Percentiles rank a stretch among this genome's conserved stretches.
phyloP scores from a whole-genome alignment of 495 filamentous ascomycete species.

The Aspergillus diversus region DNA sequence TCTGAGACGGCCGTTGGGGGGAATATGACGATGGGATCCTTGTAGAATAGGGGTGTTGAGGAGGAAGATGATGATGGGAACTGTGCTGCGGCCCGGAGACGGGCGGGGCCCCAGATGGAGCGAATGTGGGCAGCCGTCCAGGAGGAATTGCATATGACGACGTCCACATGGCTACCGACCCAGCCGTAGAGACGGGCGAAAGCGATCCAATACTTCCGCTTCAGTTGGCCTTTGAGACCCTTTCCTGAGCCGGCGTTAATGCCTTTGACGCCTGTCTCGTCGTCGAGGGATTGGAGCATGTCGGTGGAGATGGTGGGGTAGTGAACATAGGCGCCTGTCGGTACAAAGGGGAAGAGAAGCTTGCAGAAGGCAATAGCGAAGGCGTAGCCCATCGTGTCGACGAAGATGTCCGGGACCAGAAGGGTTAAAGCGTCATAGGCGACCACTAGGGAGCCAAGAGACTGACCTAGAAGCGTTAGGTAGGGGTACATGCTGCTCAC shows the following conservation, averaged over 20 bases:
- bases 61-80: background rate
- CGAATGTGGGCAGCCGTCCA: conserved; percentile 91
- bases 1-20: conserved; percentile 90
- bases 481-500: conserved; percentile 82
- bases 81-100: conserved; percentile 27
- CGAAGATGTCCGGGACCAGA: conserved; percentile 87
- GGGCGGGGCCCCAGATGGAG: conserved; percentile 71
- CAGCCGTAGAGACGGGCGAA: conserved; percentile 81
- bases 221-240: conserved; percentile 66
- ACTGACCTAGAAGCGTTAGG: conserved; percentile 94
- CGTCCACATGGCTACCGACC: conserved; percentile 80
- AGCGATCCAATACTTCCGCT: conserved; percentile 80
- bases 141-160: conserved; percentile 94
- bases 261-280: conserved; percentile 67
- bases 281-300: conserved; percentile 85
- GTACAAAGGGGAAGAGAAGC: conserved; percentile 77
- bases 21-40: conserved; percentile 70
- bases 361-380: conserved; percentile 84
- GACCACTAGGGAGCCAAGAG: conserved; percentile 80
- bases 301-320: conserved; percentile 98
- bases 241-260: conserved; percentile 80
- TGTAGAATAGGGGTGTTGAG: conserved; percentile 32
- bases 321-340: conserved; percentile 93
- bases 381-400: conserved; percentile 98
- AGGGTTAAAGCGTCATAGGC: conserved; percentile 93